A percentile compares a stretch with the other conserved stretches of the same genome.
phyloP scores from a whole-genome alignment of 1,284 basidiomycete species.

The Vanrija sp. region DNA sequence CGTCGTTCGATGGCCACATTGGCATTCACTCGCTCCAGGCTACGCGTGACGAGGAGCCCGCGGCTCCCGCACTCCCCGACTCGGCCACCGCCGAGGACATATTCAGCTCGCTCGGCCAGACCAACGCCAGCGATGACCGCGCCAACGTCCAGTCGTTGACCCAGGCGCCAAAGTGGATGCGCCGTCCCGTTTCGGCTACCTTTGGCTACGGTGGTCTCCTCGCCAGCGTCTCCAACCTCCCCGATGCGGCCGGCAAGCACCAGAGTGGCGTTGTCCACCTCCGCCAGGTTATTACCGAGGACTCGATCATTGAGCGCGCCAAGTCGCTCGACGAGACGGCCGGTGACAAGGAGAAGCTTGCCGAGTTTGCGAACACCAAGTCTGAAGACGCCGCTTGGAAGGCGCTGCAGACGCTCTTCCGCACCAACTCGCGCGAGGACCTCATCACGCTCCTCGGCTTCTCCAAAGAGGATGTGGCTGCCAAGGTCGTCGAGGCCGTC shows the following conservation, averaged over 20 bases:
- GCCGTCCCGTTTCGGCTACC: constrained; percentile 72
- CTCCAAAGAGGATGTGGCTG: constrained; percentile 79
- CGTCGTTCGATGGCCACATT: constrained; percentile 76
- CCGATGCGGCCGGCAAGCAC: constrained; percentile 65
- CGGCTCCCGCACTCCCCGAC: constrained; percentile 31
- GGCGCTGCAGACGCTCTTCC: constrained; percentile 81
- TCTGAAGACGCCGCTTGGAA: constrained; percentile 71
- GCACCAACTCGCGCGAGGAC: constrained; percentile 82
- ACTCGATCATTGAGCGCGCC: constrained; percentile 71
- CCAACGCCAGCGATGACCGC: constrained; percentile 54
- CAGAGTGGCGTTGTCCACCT: constrained; percentile 76
- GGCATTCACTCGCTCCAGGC: constrained; percentile 85
- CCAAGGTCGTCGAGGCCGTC: constrained; percentile 75
- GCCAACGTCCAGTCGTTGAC: constrained; percentile 65
- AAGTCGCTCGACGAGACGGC: constrained; percentile 66
- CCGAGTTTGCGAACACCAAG: constrained; percentile 61
- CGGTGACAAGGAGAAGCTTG: constrained; percentile 58
- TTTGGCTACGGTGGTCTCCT: constrained; percentile 94
- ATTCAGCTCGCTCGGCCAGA: constrained; percentile 65
- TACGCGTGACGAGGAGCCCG: constrained; percentile 60
- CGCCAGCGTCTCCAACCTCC: constrained; percentile 70
- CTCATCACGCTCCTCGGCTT: constrained; percentile 88
- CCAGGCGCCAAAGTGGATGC: constrained; percentile 94
- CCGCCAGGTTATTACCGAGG: constrained; percentile 72
- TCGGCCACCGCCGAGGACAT: constrained; percentile 49